Percentiles rank a stretch among this genome's conserved stretches.
phyloP scores from a whole-genome alignment of 441 rosid species.

The Kokia cookei region DNA sequence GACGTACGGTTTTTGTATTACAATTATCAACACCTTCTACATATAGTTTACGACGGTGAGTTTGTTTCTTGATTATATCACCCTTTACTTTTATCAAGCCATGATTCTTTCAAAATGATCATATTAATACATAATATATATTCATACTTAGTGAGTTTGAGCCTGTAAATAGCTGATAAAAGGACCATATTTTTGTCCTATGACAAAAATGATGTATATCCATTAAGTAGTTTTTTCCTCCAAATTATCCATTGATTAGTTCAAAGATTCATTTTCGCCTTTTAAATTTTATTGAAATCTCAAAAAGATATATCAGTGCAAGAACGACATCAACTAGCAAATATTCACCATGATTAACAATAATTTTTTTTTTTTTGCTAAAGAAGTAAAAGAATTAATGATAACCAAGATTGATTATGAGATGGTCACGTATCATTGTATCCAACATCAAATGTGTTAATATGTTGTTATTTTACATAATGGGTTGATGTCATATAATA shows the following conservation, averaged over 20 bases:
- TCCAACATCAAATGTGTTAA: neutral
- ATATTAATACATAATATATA: neutral
- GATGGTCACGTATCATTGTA: neutral
- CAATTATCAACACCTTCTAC: neutral
- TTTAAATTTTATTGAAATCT: neutral
- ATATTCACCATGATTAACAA: neutral
- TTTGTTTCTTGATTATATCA: neutral
- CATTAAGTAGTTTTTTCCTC: neutral
- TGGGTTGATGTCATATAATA: neutral
- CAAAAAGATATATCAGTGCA: neutral
- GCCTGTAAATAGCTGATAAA: neutral
- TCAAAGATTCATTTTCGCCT: neutral
- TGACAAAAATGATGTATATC: neutral
- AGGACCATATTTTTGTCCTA: neutral
- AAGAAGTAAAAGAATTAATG: neutral
- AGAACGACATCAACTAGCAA: neutral
- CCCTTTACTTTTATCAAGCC: neutral
- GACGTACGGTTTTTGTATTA: conserved; percentile 20
- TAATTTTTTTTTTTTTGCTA: neutral
- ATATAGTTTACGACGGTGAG: neutral
- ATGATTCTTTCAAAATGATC: neutral
- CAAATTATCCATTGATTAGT: no score
- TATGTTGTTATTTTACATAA: neutral
- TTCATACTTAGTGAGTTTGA: neutral
- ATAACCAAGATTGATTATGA: neutral